Base-by-base conservation (phyloP, 208 protist species). In the Polymyxa betae region DNA sequence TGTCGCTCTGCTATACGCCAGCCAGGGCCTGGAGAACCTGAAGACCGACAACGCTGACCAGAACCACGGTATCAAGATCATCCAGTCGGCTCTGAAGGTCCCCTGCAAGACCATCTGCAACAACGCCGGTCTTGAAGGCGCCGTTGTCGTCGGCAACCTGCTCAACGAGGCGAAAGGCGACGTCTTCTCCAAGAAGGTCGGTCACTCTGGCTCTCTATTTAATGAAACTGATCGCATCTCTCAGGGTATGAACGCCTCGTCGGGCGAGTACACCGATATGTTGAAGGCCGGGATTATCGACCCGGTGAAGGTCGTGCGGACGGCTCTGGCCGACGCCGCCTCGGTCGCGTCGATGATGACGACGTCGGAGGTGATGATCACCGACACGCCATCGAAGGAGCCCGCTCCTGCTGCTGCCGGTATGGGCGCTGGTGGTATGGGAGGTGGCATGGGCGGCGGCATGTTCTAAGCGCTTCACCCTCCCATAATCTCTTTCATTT, bases 251-350 rank as follows among this genome's bases (percentile, higher is more conserved):
- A 92, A 92, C 66, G 88, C 91, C 20, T 10, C 91, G 20, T 54
- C 89, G 20, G 91, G 91, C 35, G 91, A 97, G 92, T 99, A 98
- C 94, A 95, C 96, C 92, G 96, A 99, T 95, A 98, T 99, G 97
- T 95, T 99, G 92, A 93, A 98, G 68, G 95, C 96, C 16, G 98
- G 98, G 93, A 99, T 99, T 93, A 98, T 99, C 93, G 98, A 99
- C 95, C 98, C 98, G 88, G 97, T 97, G 78, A 99, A 99, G 94
- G 98, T 93, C 38, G 98, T 99, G 88, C 94, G 96, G 88, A 98
- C 98, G 29, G 98, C 98, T 29, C 94, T 99, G 41, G 93, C 95
- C 46, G 97, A 99, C 92, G 97, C 98, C 45, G 94, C 97, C 20
- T 97, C 95, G 66, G 97, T 99, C 32, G 96, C 98, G 0, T 96